These are phyloP conservation scores for Mycena polygramma DNA, from an alignment of 768 basidiomycete species.

Conservation along the genomic window DNA sequence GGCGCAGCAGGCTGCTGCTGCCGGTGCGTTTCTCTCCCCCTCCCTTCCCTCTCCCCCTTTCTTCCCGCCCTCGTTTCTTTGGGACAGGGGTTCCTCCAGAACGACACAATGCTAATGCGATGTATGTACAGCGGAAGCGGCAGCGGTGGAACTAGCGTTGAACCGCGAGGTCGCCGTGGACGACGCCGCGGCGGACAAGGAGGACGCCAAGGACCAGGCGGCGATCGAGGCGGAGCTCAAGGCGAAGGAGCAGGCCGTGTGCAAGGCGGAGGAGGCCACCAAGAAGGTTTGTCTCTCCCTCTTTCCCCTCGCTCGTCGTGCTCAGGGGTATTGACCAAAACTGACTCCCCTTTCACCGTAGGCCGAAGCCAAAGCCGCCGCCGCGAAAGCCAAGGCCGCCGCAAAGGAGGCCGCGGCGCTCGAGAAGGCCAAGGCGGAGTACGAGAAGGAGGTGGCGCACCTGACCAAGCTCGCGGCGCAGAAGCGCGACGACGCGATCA, in stretches of 20 bases:
- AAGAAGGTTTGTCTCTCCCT: constrained; percentile 7
- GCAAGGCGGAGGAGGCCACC: constrained; percentile 20
- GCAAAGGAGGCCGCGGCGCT: constrained; percentile 18
- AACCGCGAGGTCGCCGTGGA: not conserved
- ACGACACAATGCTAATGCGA: not conserved
- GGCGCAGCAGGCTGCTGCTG: constrained; percentile 14
- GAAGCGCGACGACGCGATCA: constrained; percentile 32
- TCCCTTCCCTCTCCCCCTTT: not conserved
- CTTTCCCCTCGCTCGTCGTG: not conserved
- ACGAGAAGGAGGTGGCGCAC: constrained; percentile 29
- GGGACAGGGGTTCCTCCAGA: too few species aligned
- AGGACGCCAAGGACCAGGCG: constrained; percentile 20
- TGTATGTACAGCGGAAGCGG: not conserved
- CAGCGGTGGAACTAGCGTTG: not conserved
- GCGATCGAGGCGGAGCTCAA: constrained; percentile 32
- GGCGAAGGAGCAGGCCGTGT: constrained; percentile 28
- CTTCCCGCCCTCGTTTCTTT: too few species aligned
- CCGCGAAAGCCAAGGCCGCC: constrained; percentile 29
- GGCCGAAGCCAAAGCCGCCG: constrained; percentile 29
- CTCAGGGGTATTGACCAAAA: not conserved
- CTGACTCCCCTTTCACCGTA: not conserved
- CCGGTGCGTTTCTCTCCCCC: not conserved
- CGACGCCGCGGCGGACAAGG: not conserved
- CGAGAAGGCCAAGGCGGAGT: constrained; percentile 25
- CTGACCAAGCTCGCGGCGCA: constrained; percentile 31